A percentile compares a stretch with the other conserved stretches of the same genome.
These are phyloP conservation scores for Mycena rebaudengoi DNA, from an alignment of 768 basidiomycete genomes.

Conservation along the genomic window DNA sequence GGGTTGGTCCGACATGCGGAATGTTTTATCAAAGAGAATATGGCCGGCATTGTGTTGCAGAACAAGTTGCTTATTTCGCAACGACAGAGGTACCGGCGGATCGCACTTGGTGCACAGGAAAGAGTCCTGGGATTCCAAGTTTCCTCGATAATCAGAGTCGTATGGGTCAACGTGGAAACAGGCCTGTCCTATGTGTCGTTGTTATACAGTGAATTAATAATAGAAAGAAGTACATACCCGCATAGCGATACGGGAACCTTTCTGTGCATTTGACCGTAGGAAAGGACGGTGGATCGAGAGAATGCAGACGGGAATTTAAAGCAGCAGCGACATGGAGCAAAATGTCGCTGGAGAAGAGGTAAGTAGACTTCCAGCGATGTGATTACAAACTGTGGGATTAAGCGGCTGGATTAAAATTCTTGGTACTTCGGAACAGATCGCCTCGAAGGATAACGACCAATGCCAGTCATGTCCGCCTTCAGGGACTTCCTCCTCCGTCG, in stretches of 20 bases:
- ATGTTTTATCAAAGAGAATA: constrained; percentile 21
- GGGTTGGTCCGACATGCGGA: constrained; percentile 16
- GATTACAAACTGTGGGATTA: constrained; percentile 8
- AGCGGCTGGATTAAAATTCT: neutral
- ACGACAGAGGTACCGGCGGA: neutral
- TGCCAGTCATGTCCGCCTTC: constrained; percentile 1
- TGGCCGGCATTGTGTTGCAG: constrained; percentile 32
- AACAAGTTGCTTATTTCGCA: constrained; percentile 14
- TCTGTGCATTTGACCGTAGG: neutral
- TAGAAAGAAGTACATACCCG: neutral
- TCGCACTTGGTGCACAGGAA: constrained; percentile 3
- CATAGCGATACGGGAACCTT: neutral
- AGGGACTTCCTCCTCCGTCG: neutral
- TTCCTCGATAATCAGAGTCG: neutral
- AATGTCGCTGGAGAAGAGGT: neutral
- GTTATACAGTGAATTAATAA: too few relatives aligned
- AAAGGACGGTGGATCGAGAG: neutral
- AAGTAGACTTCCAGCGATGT: neutral
- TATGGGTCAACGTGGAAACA: neutral
- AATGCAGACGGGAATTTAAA: neutral
- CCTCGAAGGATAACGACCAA: neutral
- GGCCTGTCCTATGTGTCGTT: constrained; percentile 3
- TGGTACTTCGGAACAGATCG: neutral
- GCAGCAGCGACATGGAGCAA: neutral
- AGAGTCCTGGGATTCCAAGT: neutral